These are phyloP conservation scores for Helenozyma baotianmanensis DNA, from an alignment of 805 yeast genomes.

Conservation along the genomic window DNA sequence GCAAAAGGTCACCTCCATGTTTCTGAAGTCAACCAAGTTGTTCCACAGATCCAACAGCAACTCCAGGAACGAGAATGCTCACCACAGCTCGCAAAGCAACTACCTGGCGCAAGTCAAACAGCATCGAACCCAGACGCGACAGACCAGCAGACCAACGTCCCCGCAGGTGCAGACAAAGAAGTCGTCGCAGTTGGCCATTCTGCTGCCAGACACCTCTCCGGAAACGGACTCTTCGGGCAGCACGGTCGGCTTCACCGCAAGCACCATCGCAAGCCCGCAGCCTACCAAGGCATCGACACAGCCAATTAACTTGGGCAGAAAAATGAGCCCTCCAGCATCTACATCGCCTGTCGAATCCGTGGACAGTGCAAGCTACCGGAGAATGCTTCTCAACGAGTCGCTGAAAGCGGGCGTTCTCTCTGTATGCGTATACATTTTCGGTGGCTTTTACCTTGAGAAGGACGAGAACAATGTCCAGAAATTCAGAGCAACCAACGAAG, in stretches of 20 bases:
- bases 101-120: conserved; percentile 32
- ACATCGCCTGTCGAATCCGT: no score
- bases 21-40: conserved; percentile 13
- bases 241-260: no score
- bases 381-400: background rate
- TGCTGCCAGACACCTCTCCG: no score
- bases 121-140: conserved; percentile 20
- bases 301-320: no score
- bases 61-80: background rate
- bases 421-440: conserved; percentile 33
- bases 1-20: conserved; percentile 9
- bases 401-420: conserved; percentile 16
- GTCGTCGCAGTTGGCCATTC: no score
- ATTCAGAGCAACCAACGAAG: conserved; percentile 30
- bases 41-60: conserved; percentile 9
- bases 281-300: no score
- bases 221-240: background rate
- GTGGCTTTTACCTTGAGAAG: conserved; percentile 27
- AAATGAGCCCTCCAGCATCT: no score
- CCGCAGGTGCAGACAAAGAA: conserved; percentile 1
- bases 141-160: conserved; percentile 4
- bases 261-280: no score
- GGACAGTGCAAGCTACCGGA: background rate
- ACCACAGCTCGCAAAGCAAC: conserved; percentile 15
- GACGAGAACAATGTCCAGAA: conserved; percentile 12